Conservation (phyloP, 768 basidiomycete genomes). For the Imleria badia region DNA sequence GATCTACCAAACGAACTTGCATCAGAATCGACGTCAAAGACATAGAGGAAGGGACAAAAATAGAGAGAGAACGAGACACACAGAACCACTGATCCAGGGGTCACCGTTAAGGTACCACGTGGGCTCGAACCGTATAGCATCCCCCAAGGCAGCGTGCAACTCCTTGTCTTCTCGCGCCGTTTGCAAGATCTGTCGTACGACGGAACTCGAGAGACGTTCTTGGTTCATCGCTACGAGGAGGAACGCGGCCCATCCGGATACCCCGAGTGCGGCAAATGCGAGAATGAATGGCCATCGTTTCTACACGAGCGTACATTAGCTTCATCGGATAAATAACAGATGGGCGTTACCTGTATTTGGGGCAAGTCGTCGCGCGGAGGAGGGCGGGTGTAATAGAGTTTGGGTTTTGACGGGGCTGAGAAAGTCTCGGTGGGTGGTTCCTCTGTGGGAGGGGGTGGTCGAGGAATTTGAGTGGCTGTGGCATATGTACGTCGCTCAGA, state of each 20-base stretch:
- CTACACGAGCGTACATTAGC: constrained; percentile 12
- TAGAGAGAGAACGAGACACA: constrained; percentile 40
- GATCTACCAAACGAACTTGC: constrained; percentile 43
- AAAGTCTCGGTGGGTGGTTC: constrained; percentile 40
- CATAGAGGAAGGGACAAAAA: neutral
- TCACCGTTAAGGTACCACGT: constrained; percentile 68
- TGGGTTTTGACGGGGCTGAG: constrained; percentile 44
- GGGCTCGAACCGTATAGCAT: constrained; percentile 44
- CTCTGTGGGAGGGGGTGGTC: constrained; percentile 28
- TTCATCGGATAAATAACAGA: neutral
- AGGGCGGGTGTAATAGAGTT: constrained; percentile 45
- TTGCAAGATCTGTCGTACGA: constrained; percentile 64
- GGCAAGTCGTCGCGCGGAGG: constrained; percentile 40
- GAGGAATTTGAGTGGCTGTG: constrained; percentile 24
- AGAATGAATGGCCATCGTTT: constrained; percentile 59
- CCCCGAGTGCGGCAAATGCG: constrained; percentile 48
- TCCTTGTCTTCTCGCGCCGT: constrained; percentile 53
- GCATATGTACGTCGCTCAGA: constrained; percentile 14
- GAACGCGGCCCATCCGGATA: constrained; percentile 67
- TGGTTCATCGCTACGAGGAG: constrained; percentile 71
- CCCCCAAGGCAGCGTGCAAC: constrained; percentile 56
- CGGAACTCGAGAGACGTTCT: constrained; percentile 74
- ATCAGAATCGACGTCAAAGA: neutral
- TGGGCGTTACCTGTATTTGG: constrained; percentile 36
- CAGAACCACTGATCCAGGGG: constrained; percentile 67